Percentiles rank a stretch among this genome's conserved stretches.
Conservation (phyloP, 306 rosid species). For the Cucurbita ficifolia region DNA sequence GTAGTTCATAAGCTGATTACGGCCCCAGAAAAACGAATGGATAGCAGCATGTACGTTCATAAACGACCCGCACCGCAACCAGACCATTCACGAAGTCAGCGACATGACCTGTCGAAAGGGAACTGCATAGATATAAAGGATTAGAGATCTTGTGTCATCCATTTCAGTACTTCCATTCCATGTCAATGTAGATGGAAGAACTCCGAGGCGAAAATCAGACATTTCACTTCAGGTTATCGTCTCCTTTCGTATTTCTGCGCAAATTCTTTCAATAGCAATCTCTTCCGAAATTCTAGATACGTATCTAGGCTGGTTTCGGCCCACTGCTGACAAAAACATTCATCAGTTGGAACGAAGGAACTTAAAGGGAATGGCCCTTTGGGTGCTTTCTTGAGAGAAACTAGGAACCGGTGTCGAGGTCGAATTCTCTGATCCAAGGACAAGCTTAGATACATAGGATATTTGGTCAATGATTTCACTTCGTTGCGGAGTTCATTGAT, state of each 20-base stretch:
- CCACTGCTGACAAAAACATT: conserved; percentile 81
- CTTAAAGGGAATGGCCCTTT: conserved; percentile 93
- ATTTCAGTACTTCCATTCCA: background rate
- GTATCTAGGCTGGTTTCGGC: conserved; percentile 83
- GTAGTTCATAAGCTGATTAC: background rate
- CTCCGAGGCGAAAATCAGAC: background rate
- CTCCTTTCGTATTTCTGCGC: conserved; percentile 67
- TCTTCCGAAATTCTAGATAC: conserved; percentile 72
- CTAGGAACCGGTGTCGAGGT: conserved; percentile 89
- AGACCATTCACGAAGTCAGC: background rate
- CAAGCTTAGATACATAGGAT: conserved; percentile 88
- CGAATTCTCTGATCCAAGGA: conserved; percentile 96
- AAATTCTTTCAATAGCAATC: conserved; percentile 50
- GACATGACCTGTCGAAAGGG: background rate
- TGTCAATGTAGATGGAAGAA: background rate
- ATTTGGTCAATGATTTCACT: conserved; percentile 80
- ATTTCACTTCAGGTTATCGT: conserved; percentile 12
- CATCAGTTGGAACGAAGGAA: conserved; percentile 84
- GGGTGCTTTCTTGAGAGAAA: conserved; percentile 86
- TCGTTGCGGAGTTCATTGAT: conserved; percentile 82
- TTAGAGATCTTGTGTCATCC: background rate
- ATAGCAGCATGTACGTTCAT: background rate
- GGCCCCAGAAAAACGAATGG: background rate
- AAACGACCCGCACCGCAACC: background rate
- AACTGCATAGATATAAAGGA: background rate